Evolutionary conservation across 345 rosid species (phyloP), one percentile per base, ranked within the genome.

Genomic region (Salix caprea): DNA sequence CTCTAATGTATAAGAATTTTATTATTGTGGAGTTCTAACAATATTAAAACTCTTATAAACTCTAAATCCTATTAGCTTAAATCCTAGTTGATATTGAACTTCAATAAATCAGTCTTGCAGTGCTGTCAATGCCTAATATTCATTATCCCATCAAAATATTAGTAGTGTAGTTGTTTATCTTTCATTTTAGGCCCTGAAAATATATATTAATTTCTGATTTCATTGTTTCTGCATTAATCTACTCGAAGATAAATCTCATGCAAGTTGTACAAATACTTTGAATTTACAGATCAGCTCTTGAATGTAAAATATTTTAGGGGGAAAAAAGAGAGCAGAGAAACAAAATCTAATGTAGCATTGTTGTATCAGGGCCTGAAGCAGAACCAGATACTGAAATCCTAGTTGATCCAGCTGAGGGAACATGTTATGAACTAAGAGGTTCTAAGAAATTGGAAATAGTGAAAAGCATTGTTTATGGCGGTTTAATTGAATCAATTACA

Each of bases 381-480:
- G 62, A 3, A 32, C 34, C 34, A 32, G 5, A 32, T 32, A 32
- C 0, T 32, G 34, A 32, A 32, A 30, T 30, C 32, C 0, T 30
- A 30, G 32, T 3, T 72, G 60, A 19, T 58, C 1, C 65, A 72
- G 26, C 48, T 4, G 24, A 10, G 48, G 26, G 26, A 32, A 12
- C 11, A 39, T 15, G 14, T 44, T 16, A 44, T 42, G 66, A 36
- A 50, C 28, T 61, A 65, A 28, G 73, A 65, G 40, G 28, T 52
- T 72, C 68, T 3, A 21, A 32, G 26, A 54, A 28, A 23, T 15
- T 23, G 68, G 82, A 80, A 65, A 80, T 71, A 44, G 11, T 75
- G n/a, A 80, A 80, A 77, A 75, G 79, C 79, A 80, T 71, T 37
- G 79, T 75, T 1, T 80, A 71, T n/a, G 79, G 82, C 44, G 82